Evolutionary conservation across 768 basidiomycete genomes (phyloP), one percentile per base, ranked within the genome.

Genomic region (Boletus eberwhitei): DNA sequence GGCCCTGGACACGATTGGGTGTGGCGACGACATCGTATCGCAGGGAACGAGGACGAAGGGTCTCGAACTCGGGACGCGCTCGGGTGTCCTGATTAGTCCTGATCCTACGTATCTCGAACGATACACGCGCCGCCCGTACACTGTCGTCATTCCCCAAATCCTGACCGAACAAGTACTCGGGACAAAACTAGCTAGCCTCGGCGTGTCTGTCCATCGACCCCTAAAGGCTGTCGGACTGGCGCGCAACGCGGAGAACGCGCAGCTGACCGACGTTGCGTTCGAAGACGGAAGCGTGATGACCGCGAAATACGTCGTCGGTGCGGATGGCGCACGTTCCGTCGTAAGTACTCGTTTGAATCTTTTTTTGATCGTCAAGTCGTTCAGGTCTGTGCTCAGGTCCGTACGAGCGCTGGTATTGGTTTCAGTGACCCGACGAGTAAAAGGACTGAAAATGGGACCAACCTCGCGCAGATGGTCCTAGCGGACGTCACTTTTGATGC

Each of bases 271-370:
- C 13, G 79, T 80, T 7, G 51, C 61, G 0, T 82, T 84, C 53
- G 79, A 82, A 22, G 73, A 74, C 24, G 80, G 81, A 1, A 70
- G 70, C 40, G 63, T 71, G 9, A 66, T 82, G 14, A 72, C 66
- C 2, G 68, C 81, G 9, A 74, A 69, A 37, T 81, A 80, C 58
- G 75, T 83, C 2, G 60, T 83, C 32, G 81, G 78, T 31, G 79
- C 82, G 3, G 81, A 83, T 59, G 82, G 82, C 12, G 69, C 78
- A 8, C 72, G 63, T 50, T 82, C 80, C 2, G 61, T 68, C 13
- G 81, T 80, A 59, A 41, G 70, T 64, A 39, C 8, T 24, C 24
- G 5, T 34, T 21, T 11, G 22, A 13, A 9, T n/a, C n/a, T n/a
- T 14, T n/a, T 17, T 19, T 41, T 1, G 6, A 17, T 21, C n/a